These are phyloP conservation scores for Eucalyptus pauciflora DNA, from an alignment of 345 rosid genomes.

Conservation along the genomic window DNA sequence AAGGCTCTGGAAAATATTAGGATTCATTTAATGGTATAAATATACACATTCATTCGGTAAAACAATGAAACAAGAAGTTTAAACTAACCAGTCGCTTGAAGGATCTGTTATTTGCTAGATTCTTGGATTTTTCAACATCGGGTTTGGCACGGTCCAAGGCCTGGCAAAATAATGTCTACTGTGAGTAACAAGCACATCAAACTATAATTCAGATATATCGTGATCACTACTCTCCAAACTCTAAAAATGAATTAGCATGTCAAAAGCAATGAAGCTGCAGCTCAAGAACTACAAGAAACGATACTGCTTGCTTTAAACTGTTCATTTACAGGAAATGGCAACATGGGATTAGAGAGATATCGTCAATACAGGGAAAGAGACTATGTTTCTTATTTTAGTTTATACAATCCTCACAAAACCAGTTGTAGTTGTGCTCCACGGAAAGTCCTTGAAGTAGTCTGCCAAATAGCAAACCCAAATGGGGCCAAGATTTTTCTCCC, in stretches of 20 bases:
- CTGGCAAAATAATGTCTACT: slow-evolving; percentile 2
- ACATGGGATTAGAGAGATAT: background rate
- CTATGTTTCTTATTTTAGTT: background rate
- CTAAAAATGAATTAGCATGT: background rate
- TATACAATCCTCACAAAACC: background rate
- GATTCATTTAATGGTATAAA: background rate
- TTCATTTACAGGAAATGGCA: background rate
- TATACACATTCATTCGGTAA: background rate
- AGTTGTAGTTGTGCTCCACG: background rate
- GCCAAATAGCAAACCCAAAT: background rate
- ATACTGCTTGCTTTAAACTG: background rate
- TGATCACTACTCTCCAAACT: background rate
- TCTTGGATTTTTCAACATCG: slow-evolving; percentile 27
- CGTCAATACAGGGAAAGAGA: background rate
- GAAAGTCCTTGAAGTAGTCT: background rate
- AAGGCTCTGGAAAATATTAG: background rate
- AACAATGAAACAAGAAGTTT: background rate
- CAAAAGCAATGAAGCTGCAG: background rate
- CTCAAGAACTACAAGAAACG: background rate
- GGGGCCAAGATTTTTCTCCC: background rate
- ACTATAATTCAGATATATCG: background rate
- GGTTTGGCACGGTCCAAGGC: slow-evolving; percentile 65
- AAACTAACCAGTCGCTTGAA: slow-evolving; percentile 52
- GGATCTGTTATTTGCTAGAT: slow-evolving; percentile 30
- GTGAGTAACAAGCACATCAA: background rate